Percentiles rank a stretch among this genome's conserved stretches.
These are phyloP conservation scores for Globisporangium spiculum DNA, from an alignment of 352 stramenopile genomes.

Conservation along the genomic window DNA sequence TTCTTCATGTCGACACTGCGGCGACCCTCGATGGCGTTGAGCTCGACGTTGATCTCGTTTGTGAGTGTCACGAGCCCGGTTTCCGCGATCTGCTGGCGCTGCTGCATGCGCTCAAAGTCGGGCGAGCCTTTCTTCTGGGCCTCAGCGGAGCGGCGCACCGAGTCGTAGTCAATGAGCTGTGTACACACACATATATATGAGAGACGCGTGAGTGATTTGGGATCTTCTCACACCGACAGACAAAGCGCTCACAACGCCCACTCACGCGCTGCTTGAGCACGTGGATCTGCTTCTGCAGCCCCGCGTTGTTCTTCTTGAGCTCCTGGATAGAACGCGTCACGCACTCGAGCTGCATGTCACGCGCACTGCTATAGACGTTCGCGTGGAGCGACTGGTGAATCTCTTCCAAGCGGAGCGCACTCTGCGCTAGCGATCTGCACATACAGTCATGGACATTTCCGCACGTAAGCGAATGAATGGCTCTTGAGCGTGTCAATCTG, in stretches of 20 bases:
- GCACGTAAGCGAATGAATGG: neutral
- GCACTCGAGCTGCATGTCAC: conserved; percentile 41
- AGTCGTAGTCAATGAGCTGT: conserved; percentile 73
- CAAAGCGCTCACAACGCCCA: neutral
- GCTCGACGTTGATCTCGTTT: conserved; percentile 60
- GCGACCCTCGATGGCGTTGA: conserved; percentile 58
- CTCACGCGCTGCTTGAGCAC: conserved; percentile 48
- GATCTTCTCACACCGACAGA: neutral
- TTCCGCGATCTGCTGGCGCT: conserved; percentile 48
- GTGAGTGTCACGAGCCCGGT: conserved; percentile 46
- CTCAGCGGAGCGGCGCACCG: conserved; percentile 60
- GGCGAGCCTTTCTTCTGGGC: conserved; percentile 52
- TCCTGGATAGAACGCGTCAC: conserved; percentile 46
- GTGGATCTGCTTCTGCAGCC: conserved; percentile 42
- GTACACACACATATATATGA: neutral
- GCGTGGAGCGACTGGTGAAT: conserved; percentile 51
- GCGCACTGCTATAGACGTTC: conserved; percentile 44
- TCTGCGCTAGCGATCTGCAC: conserved; percentile 42
- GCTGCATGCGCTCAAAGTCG: conserved; percentile 68
- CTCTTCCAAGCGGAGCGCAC: conserved; percentile 49
- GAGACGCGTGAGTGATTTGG: neutral
- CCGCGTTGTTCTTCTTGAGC: conserved; percentile 34
- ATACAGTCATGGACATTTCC: neutral
- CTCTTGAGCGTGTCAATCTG: neutral
- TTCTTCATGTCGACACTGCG: conserved; percentile 72